These are phyloP conservation scores for Pseudogymnoascus sp. DNA, from an alignment of 2,329 filamentous ascomycete genomes.

Conservation along the genomic window DNA sequence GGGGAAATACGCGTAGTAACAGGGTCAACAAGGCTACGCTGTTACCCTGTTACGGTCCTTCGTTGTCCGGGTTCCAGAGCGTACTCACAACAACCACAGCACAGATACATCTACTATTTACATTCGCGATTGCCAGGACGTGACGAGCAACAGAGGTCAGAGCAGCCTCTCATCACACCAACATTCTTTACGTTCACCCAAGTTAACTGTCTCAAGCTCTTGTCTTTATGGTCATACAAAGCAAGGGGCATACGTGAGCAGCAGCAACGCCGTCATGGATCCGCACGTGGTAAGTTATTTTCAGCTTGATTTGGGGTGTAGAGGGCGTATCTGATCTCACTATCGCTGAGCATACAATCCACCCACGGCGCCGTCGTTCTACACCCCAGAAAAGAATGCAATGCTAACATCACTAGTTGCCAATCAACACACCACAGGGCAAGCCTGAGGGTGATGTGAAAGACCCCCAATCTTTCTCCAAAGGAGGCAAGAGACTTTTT, in stretches of 20 bases:
- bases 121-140: not conserved
- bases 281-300: not conserved
- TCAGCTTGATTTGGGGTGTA: not conserved
- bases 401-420: not conserved
- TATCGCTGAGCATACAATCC: not conserved
- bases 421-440: not conserved
- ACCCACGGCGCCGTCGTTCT: not conserved
- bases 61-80: conserved; percentile 20
- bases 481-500: conserved; percentile 27
- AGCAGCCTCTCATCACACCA: not conserved
- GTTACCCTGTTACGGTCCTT: conserved; percentile 36
- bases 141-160: not conserved
- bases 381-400: conserved; percentile 1
- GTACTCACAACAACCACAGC: conserved; percentile 34
- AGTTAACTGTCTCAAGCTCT: not conserved
- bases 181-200: not conserved
- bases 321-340: not conserved
- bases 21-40: conserved; percentile 4
- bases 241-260: not conserved
- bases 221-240: not conserved
- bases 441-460: not conserved
- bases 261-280: not conserved
- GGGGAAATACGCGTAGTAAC: conserved; percentile 2
- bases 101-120: not conserved
- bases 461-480: not conserved